Base-by-base conservation (phyloP, 805 yeast genomes). In the Cyberlindnera mississippiensis region DNA sequence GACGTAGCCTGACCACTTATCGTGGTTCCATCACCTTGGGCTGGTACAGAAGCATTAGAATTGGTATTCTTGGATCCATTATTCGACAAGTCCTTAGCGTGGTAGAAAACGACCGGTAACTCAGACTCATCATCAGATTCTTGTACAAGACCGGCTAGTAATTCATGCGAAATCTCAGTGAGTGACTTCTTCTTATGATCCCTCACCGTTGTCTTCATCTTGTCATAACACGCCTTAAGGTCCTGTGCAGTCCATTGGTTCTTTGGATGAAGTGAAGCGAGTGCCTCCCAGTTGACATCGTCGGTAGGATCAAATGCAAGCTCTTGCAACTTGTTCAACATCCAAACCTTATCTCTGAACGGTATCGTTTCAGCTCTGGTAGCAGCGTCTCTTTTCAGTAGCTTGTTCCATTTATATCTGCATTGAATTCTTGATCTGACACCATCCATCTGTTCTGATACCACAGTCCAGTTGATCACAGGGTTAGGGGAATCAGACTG, bases 341-440 rank as follows among this genome's bases (percentile, higher is more conserved):
- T 49, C 76, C 81, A 75, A 31, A 69, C 57, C 44, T 72, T 68
- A 34, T 79, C 82, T n/a, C 63, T 64, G 12, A 60, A 53, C 20
- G 65, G 65, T 56, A 78, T 73, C 11, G 63, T 62, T 37, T 68
- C 67, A 11, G 72, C 69, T 42, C 74, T 65, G 12, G 59, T 60
- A 14, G 63, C 51, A 1, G 76, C 74, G 47, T 81, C 83, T 45
- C 84, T 69, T 54, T 78, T 81, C 40, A 80, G 63, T 6, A 89
- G 56, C 63, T 90, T 91, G 57, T 84, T 84, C 96, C 97, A 91
- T 60, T 91, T 91, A 64, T 91, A 91, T 45, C 98, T 76, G 61
- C 97, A 90, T 64, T 91, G 98, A 50, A 91, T 90, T 52, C 98
- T 73, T 2, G 96, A 85, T 48, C 98, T 74, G 2, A 78, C 70